Percentiles rank a stretch among this genome's conserved stretches.
phyloP scores from a whole-genome alignment of 345 rosid genomes.

The Lenwebbia sp. region DNA sequence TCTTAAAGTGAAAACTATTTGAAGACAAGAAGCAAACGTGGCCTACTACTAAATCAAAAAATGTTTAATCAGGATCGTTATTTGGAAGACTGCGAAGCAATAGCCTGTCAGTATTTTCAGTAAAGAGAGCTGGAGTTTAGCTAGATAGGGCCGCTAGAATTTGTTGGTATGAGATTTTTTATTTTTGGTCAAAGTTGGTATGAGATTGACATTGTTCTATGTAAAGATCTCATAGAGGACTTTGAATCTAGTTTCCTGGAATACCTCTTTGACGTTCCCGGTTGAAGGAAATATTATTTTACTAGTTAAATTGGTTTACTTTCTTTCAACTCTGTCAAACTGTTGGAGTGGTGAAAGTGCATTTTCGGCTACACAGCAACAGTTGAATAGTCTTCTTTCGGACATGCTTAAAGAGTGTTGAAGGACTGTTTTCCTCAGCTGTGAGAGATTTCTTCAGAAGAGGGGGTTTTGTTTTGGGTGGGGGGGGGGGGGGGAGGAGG shows the following conservation, averaged over 20 bases:
- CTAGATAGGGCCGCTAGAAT: background rate
- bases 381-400: background rate
- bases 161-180: background rate
- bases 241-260: background rate
- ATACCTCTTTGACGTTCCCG: background rate
- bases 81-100: background rate
- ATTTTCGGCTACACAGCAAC: background rate
- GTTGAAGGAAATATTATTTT: background rate
- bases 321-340: background rate
- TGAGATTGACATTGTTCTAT: background rate
- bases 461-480: too few species aligned
- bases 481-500: too few species aligned
- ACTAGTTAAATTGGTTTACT: background rate
- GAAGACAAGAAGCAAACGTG: background rate
- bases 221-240: background rate
- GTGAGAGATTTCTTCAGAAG: too few species aligned
- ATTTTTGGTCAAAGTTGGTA: too few species aligned
- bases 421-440: background rate
- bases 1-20: background rate
- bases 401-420: background rate
- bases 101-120: background rate
- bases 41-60: background rate
- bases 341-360: background rate
- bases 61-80: background rate
- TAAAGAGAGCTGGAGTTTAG: background rate